Conservation (phyloP, 2,329 filamentous ascomycete species). For the Arachnopeziza araneosa region DNA sequence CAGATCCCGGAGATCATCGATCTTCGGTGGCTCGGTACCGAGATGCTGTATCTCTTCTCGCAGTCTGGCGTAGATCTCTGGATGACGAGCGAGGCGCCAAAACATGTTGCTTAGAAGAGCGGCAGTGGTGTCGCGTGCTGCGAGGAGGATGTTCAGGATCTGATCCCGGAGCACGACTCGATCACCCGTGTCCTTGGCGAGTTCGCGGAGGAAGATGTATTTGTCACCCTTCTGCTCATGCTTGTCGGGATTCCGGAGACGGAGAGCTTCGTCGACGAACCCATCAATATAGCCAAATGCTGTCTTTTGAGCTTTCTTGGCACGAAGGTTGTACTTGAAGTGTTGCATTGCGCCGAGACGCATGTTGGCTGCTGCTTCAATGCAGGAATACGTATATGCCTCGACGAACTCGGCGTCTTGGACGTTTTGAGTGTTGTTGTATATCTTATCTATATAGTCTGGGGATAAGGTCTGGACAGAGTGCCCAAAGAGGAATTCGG, state of each 20-base stretch:
- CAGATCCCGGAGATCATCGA: neutral
- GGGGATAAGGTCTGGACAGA: conserved; percentile 19
- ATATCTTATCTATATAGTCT: too few species aligned
- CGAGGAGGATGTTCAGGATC: conserved; percentile 47
- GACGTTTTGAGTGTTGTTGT: too few species aligned
- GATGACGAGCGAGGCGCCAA: conserved; percentile 39
- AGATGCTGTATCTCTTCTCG: conserved; percentile 37
- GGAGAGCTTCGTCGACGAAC: conserved; percentile 42
- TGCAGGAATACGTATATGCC: too few species aligned
- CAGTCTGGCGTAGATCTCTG: conserved; percentile 39
- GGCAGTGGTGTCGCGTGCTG: conserved; percentile 53
- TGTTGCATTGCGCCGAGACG: too few species aligned
- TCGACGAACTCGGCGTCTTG: too few species aligned
- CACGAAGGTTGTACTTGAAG: too few species aligned
- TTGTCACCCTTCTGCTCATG: conserved; percentile 23
- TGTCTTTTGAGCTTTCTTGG: too few species aligned
- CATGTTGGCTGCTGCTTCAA: too few species aligned
- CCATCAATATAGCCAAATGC: too few species aligned
- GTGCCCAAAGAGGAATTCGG: conserved; percentile 46
- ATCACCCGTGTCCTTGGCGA: conserved; percentile 43
- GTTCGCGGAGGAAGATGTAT: conserved; percentile 53
- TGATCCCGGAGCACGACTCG: conserved; percentile 43
- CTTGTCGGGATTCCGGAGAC: conserved; percentile 28
- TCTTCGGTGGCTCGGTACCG: conserved; percentile 3
- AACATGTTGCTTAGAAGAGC: conserved; percentile 44